These are phyloP conservation scores for Coelastrella sp. DNA, from an alignment of 139 green algal genomes.

Conservation along the genomic window DNA sequence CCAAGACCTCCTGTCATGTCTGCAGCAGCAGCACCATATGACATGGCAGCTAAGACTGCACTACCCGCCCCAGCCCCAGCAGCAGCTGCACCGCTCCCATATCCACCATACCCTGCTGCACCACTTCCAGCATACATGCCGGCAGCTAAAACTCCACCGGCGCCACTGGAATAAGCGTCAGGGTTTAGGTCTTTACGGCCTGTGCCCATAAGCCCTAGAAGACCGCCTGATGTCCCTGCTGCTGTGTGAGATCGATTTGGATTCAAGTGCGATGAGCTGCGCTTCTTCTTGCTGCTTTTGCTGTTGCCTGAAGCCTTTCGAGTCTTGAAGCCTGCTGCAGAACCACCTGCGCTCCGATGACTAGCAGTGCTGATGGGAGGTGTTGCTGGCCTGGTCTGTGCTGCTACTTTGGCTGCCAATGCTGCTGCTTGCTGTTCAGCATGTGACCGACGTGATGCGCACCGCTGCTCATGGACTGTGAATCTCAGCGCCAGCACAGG, in stretches of 20 bases:
- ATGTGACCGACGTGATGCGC: conserved; percentile 9
- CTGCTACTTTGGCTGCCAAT: conserved; percentile 6
- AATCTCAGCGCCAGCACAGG: conserved; percentile 11
- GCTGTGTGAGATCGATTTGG: neutral
- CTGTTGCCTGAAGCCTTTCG: neutral
- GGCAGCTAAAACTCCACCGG: neutral
- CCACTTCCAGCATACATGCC: neutral
- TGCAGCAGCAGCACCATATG: neutral
- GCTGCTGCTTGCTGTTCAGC: conserved; percentile 34
- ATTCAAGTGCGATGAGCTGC: neutral
- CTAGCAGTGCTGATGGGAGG: conserved; percentile 10
- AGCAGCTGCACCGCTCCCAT: neutral
- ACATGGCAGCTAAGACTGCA: neutral
- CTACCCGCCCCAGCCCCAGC: conserved; percentile 9
- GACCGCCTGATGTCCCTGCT: neutral
- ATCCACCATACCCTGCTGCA: neutral
- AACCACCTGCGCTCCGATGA: conserved; percentile 7
- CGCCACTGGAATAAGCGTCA: too few species aligned
- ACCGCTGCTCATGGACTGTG: conserved; percentile 15
- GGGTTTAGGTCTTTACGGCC: too few species aligned
- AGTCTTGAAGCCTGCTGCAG: neutral
- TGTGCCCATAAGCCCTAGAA: too few species aligned
- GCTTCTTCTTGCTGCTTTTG: conserved; percentile 24
- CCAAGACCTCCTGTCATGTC: neutral
- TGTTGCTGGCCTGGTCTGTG: conserved; percentile 18